Percentiles rank a stretch among this genome's conserved stretches.
Conservation (phyloP, 345 rosid genomes). For the Microcos paniculata region DNA sequence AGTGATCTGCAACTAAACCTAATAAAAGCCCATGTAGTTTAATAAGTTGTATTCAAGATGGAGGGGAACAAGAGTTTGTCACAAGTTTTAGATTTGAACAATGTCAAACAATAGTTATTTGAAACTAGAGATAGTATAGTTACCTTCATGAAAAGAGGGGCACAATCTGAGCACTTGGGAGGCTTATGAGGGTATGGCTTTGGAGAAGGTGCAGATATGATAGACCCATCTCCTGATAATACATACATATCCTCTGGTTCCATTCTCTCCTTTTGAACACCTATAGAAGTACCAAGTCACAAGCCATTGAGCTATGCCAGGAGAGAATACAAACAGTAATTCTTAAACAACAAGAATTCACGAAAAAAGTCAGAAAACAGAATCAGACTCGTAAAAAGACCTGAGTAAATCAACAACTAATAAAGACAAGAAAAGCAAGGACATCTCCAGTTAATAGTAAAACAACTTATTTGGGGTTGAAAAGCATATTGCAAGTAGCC, state of each 20-base stretch:
- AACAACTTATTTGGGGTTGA: not conserved
- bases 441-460: too few species aligned
- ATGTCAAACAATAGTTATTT: not conserved
- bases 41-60: slow-evolving; percentile 4
- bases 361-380: too few species aligned
- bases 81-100: not conserved
- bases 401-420: too few species aligned
- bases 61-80: not conserved
- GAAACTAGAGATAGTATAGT: not conserved
- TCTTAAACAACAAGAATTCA: not conserved
- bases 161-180: slow-evolving; percentile 91
- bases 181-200: slow-evolving; percentile 85
- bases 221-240: slow-evolving; percentile 63
- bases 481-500: not conserved
- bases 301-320: not conserved
- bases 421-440: too few species aligned
- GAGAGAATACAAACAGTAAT: not conserved
- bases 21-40: not conserved
- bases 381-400: too few species aligned
- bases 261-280: slow-evolving; percentile 99
- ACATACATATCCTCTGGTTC: slow-evolving; percentile 88
- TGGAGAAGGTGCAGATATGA: slow-evolving; percentile 68
- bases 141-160: slow-evolving; percentile 89
- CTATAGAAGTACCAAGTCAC: slow-evolving; percentile 36
- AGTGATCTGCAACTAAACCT: not conserved